phyloP scores from a whole-genome alignment of 2,329 filamentous ascomycete genomes.

The Camptophora hylomeconis region DNA sequence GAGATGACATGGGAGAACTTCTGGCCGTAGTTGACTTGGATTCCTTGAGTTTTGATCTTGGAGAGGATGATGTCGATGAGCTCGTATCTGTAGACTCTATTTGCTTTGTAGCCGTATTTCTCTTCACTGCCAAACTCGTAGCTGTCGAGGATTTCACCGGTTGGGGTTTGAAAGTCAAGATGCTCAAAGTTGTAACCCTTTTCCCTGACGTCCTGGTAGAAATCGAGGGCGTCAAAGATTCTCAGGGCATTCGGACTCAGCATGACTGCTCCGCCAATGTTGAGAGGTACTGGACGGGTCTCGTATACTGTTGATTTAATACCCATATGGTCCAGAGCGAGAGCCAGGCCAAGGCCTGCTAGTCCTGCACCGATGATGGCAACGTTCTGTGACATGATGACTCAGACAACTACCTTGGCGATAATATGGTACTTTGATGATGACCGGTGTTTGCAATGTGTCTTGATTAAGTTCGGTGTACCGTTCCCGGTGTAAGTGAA shows the following conservation, averaged over 20 bases:
- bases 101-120: slow-evolving; percentile 19
- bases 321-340: slow-evolving; percentile 38
- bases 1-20: slow-evolving; percentile 4
- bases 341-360: slow-evolving; percentile 41
- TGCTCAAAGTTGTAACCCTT: slow-evolving; percentile 40
- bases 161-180: slow-evolving; percentile 33
- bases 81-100: slow-evolving; percentile 9
- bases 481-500: too few relatives aligned
- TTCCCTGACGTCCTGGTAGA: slow-evolving; percentile 33
- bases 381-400: slow-evolving; percentile 18
- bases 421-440: too few relatives aligned
- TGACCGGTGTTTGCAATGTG: too few relatives aligned
- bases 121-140: slow-evolving; percentile 6
- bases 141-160: slow-evolving; percentile 5
- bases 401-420: too few relatives aligned
- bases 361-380: slow-evolving; percentile 38
- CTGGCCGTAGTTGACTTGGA: slow-evolving; percentile 5
- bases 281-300: slow-evolving; percentile 29
- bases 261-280: slow-evolving; percentile 44
- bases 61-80: slow-evolving; percentile 4
- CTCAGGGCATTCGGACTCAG: slow-evolving; percentile 46
- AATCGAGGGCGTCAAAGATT: slow-evolving; percentile 37
- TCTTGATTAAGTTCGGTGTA: too few relatives aligned
- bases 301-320: slow-evolving; percentile 43
- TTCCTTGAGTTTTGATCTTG: slow-evolving; percentile 2